These are phyloP conservation scores for Hymenoscyphus infarciens DNA, from an alignment of 2,329 filamentous ascomycete genomes.

Conservation along the genomic window DNA sequence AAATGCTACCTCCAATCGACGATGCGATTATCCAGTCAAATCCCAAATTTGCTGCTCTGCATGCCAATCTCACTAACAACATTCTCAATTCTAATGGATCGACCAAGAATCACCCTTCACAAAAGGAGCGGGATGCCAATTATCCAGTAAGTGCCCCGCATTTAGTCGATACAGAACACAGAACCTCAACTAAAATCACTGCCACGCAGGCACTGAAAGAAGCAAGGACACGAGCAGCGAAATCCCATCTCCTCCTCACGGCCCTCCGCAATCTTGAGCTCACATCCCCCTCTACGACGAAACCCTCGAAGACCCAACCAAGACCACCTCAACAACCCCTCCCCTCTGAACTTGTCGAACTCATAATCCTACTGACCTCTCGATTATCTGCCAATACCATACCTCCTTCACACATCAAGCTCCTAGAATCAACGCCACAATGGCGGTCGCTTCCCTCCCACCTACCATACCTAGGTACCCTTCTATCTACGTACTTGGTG, in stretches of 20 bases:
- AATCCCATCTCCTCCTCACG: constrained; percentile 47
- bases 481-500: constrained; percentile 50
- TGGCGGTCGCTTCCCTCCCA: constrained; percentile 46
- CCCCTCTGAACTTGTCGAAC: constrained; percentile 47
- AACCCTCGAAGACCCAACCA: constrained; percentile 19
- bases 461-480: constrained; percentile 45
- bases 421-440: constrained; percentile 50
- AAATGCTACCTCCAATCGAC: constrained; percentile 58
- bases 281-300: constrained; percentile 29
- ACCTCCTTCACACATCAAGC: constrained; percentile 36
- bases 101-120: constrained; percentile 48
- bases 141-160: not conserved
- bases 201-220: constrained; percentile 45
- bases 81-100: constrained; percentile 57
- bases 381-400: constrained; percentile 38
- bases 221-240: constrained; percentile 47
- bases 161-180: not conserved
- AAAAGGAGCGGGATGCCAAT: constrained; percentile 43
- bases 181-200: not conserved
- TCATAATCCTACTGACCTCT: constrained; percentile 53
- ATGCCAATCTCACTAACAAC: constrained; percentile 50
- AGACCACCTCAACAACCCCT: constrained; percentile 25
- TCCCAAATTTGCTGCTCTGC: constrained; percentile 57
- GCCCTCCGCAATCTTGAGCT: constrained; percentile 47
- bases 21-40: constrained; percentile 51